Base-by-base conservation (phyloP, 148 eudicot genomes). In the Rhododendron molle region DNA sequence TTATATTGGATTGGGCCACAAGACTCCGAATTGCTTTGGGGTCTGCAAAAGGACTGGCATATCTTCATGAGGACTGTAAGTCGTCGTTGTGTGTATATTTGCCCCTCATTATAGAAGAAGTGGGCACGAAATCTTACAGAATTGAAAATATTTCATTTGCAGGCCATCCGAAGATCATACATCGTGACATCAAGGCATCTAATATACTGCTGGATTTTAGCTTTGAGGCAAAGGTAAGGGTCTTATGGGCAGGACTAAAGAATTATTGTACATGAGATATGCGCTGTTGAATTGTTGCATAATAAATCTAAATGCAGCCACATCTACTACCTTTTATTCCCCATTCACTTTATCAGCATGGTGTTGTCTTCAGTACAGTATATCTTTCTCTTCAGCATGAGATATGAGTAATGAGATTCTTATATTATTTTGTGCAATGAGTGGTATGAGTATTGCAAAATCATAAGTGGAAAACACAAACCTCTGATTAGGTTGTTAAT, bases 101-200 rank as follows among this genome's bases (percentile, higher is more conserved):
- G 62, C 40, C 16, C 38, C 15, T 43, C 58, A 30, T 74, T 34
- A 21, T 50, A 14, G 30, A 52, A 74, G 60, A 11, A 12, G 6
- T 38, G 15, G 71, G 12, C 52, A 81, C 13, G 15, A 12, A 26
- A 26, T 67, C 72, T 67, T 67, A 67, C 30, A 67, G 10, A 32
- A 52, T 52, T 30, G 6, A 85, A 87, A 76, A 65, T 54, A 28
- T 52, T 58, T 86, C 85, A 30, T 73, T 52, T 87, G 86, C 90
- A 97, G 99, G 99, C 86, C 96, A 97, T 91, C 99, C 98, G 34
- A 97, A 97, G 89, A 97, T 97, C 81, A 94, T 97, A 83, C 99
- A 97, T 82, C 91, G 99, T 62, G 99, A 97, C 87, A 97, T 97
- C 80, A 97, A 97, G 91, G 93, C 95, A n/a, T 86, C 99, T 54